Evolutionary conservation across 2,329 filamentous ascomycete genomes (phyloP).

Genomic region (Pseudogymnoascus sp.): DNA sequence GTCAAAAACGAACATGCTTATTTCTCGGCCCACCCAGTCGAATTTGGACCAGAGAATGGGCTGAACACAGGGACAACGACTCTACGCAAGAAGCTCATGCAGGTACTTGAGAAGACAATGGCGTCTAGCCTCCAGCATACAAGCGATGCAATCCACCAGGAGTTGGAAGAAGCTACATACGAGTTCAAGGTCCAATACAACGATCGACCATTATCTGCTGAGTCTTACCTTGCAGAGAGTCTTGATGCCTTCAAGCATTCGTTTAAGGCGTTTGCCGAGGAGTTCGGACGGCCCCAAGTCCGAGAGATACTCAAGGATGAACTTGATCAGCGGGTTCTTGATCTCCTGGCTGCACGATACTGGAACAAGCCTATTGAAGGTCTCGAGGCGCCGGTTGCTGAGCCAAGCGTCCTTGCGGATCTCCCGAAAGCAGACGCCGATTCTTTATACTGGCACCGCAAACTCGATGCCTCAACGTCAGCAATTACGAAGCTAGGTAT

Average conservation of each 20-base stretch:
- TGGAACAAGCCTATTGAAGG: conserved; percentile 96
- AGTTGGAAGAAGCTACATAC: conserved; percentile 93
- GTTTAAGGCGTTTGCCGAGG: conserved; percentile 87
- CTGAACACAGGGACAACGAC: conserved; percentile 77
- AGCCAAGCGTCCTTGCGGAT: conserved; percentile 66
- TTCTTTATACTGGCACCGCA: conserved; percentile 85
- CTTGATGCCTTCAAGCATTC: conserved; percentile 95
- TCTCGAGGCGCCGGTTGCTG: conserved; percentile 57
- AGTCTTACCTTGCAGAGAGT: conserved; percentile 93
- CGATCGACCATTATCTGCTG: conserved; percentile 85
- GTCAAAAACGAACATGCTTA: conserved; percentile 80
- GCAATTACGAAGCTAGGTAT: conserved; percentile 91
- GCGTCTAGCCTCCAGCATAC: conserved; percentile 83
- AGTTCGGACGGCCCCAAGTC: conserved; percentile 84
- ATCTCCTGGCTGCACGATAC: conserved; percentile 85
- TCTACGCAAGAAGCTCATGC: conserved; percentile 91
- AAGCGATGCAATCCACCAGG: conserved; percentile 85
- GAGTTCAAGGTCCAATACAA: conserved; percentile 99
- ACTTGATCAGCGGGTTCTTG: conserved; percentile 88
- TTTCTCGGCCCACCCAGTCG: conserved; percentile 74
- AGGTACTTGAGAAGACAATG: conserved; percentile 95
- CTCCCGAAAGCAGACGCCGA: conserved; percentile 80
- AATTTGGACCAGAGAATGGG: conserved; percentile 68
- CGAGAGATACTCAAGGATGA: conserved; percentile 84
- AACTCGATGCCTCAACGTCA: conserved; percentile 86